These are phyloP conservation scores for Craterostigma plantagineum DNA, from an alignment of 257 asterid species.

Conservation along the genomic window DNA sequence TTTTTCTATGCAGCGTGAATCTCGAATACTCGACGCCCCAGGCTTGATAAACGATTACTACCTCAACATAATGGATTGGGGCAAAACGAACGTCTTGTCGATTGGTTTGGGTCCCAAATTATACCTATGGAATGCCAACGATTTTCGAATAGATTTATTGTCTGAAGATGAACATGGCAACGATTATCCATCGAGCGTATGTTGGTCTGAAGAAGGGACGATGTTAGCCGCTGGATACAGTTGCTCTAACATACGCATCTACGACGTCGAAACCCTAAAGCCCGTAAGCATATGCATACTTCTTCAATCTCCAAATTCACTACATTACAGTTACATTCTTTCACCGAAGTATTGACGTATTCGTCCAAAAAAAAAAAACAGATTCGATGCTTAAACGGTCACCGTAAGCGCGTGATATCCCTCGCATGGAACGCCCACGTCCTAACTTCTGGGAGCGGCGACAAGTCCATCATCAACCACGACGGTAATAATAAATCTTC, in stretches of 20 bases:
- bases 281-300: slow-evolving; percentile 16
- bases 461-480: slow-evolving; percentile 41
- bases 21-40: slow-evolving; percentile 39
- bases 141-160: slow-evolving; percentile 11
- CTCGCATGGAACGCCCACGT: slow-evolving; percentile 48
- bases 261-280: slow-evolving; percentile 46
- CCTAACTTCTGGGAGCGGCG: slow-evolving; percentile 54
- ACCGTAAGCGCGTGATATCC: slow-evolving; percentile 26
- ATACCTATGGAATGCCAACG: slow-evolving; percentile 33
- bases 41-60: slow-evolving; percentile 35
- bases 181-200: slow-evolving; percentile 39
- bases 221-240: slow-evolving; percentile 34
- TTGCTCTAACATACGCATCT: slow-evolving; percentile 26
- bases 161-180: slow-evolving; percentile 10
- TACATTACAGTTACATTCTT: neutral
- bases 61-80: slow-evolving; percentile 60
- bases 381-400: too few species aligned
- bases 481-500: slow-evolving; percentile 26
- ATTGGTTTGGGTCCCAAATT: slow-evolving; percentile 33
- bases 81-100: slow-evolving; percentile 39
- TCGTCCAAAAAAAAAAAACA: too few species aligned
- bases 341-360: too few species aligned
- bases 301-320: neutral
- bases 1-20: too few species aligned
- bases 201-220: slow-evolving; percentile 51